phyloP scores from a whole-genome alignment of 108 stramenopile species.

The Epithemia pelagica region DNA sequence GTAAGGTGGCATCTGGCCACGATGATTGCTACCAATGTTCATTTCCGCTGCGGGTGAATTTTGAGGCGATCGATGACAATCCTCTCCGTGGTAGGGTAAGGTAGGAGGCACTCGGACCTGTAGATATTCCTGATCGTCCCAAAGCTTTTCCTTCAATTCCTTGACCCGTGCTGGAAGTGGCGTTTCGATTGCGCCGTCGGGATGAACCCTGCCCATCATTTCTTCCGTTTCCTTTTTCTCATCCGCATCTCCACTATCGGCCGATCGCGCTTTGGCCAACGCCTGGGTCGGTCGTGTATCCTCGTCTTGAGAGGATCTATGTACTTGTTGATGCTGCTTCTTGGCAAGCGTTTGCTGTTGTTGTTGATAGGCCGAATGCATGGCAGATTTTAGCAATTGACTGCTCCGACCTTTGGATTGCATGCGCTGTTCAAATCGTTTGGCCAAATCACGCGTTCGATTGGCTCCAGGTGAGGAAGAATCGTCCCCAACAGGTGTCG shows the following conservation, averaged over 20 bases:
- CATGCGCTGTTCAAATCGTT: neutral
- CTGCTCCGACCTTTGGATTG: neutral
- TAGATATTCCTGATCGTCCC: slow-evolving; percentile 31
- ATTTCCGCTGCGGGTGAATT: neutral
- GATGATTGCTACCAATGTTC: neutral
- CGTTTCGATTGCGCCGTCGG: slow-evolving; percentile 21
- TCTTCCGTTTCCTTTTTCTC: slow-evolving; percentile 1
- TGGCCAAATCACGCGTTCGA: neutral
- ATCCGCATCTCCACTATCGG: neutral
- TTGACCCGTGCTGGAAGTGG: slow-evolving; percentile 18
- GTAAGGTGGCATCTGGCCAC: neutral
- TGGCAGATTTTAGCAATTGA: neutral
- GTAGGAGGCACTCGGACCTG: slow-evolving; percentile 16
- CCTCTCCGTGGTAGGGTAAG: slow-evolving; percentile 5
- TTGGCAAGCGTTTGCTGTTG: neutral
- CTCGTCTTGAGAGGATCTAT: neutral
- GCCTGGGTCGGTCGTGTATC: neutral
- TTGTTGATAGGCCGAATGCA: neutral
- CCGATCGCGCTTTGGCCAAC: neutral
- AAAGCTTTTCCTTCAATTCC: slow-evolving; percentile 28
- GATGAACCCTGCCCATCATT: neutral
- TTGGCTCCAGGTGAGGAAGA: neutral
- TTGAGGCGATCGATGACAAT: neutral
- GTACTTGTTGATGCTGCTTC: neutral
- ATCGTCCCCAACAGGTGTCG: too few species aligned